phyloP scores from a whole-genome alignment of 129 eudicot species.

The Flaveria robusta region DNA sequence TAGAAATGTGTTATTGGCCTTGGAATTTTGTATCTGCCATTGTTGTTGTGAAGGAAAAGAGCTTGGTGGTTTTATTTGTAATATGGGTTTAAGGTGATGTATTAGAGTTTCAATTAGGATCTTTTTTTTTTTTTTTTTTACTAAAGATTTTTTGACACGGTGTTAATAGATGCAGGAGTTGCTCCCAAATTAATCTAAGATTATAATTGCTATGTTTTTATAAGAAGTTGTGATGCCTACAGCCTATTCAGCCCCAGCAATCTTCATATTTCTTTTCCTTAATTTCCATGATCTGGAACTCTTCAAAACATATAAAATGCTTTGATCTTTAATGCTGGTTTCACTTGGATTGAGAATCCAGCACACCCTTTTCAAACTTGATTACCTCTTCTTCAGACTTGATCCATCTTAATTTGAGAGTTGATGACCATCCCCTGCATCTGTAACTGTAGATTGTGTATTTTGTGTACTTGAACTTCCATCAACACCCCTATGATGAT shows the following conservation, averaged over 20 bases:
- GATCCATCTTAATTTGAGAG: background rate
- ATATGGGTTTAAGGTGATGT: background rate
- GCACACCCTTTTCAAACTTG: background rate
- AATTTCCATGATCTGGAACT: background rate
- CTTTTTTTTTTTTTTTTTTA: background rate
- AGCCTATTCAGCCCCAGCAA: too few species aligned
- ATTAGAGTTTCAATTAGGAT: conserved; percentile 7
- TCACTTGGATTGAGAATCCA: background rate
- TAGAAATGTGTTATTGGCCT: conserved; percentile 6
- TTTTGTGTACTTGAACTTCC: conserved; percentile 7
- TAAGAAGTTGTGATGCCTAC: too few species aligned
- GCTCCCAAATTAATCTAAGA: background rate
- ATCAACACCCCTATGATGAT: background rate
- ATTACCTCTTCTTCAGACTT: background rate
- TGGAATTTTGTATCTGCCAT: background rate
- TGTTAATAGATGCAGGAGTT: conserved; percentile 1
- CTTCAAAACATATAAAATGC: background rate
- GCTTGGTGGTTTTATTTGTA: background rate
- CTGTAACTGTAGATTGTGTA: background rate
- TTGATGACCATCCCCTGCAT: background rate
- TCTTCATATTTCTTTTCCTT: background rate
- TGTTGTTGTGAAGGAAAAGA: background rate
- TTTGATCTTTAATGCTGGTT: background rate
- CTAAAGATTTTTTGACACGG: background rate
- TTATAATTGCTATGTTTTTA: background rate